phyloP scores from a whole-genome alignment of 805 yeast species.

The Millerozyma acaciae region DNA sequence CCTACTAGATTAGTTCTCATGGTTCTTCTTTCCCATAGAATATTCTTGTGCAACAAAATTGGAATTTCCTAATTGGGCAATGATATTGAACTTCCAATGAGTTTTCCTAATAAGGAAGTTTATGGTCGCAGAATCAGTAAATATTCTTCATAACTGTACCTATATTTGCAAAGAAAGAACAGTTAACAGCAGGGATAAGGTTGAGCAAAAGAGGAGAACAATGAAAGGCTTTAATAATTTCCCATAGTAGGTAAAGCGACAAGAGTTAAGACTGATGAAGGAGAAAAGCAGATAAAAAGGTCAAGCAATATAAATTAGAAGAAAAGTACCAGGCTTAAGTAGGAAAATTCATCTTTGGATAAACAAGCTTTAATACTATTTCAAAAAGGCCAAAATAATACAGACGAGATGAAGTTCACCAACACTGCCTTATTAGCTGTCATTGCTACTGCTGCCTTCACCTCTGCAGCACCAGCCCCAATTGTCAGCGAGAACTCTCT shows the following conservation, averaged over 20 bases:
- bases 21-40: too few species aligned
- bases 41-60: too few species aligned
- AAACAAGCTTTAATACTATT: neutral
- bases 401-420: constrained; percentile 36
- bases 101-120: constrained; percentile 21
- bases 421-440: constrained; percentile 37
- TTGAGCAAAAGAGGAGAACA: constrained; percentile 6
- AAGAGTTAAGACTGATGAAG: too few species aligned
- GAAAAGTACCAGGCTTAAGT: too few species aligned
- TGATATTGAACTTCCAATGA: constrained; percentile 9
- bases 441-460: constrained; percentile 35
- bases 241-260: constrained; percentile 8
- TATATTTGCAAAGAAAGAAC: constrained; percentile 1
- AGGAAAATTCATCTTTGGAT: neutral
- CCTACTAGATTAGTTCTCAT: too few species aligned
- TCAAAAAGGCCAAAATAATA: constrained; percentile 1
- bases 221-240: constrained; percentile 1
- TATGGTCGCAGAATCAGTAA: constrained; percentile 4
- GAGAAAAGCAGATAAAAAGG: neutral
- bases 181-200: neutral
- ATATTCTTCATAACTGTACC: neutral
- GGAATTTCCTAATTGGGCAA: constrained; percentile 18
- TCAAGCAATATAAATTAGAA: constrained; percentile 5
- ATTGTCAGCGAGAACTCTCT: constrained; percentile 16
- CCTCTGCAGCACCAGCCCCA: constrained; percentile 31